Evolutionary conservation across 1,139 yeast species (phyloP).

Genomic region (Blastobotrys indianensis): DNA sequence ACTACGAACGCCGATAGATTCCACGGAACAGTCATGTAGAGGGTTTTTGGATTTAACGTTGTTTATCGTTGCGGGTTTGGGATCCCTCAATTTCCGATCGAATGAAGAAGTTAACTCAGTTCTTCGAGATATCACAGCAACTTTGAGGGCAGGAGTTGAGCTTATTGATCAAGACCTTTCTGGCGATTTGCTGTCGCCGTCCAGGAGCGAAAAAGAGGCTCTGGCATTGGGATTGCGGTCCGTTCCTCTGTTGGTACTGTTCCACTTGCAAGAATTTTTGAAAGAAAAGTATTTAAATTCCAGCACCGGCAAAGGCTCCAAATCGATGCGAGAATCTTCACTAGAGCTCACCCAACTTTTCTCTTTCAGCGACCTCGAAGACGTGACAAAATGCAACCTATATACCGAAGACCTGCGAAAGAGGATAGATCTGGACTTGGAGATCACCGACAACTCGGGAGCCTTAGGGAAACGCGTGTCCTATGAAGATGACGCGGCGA

Average conservation of each 20-base stretch:
- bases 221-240: background rate
- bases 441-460: background rate
- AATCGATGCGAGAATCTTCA: background rate
- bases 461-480: background rate
- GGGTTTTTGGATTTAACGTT: slow-evolving; percentile 7
- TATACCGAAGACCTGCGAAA: background rate
- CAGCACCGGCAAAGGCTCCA: slow-evolving; percentile 1
- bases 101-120: slow-evolving; percentile 8
- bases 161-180: slow-evolving; percentile 7
- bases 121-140: slow-evolving; percentile 6
- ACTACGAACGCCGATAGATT: background rate
- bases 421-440: background rate
- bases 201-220: background rate
- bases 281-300: background rate
- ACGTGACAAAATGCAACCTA: background rate
- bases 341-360: background rate
- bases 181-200: background rate
- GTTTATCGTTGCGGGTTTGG: slow-evolving; percentile 6
- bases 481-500: background rate
- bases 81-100: slow-evolving; percentile 4
- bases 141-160: slow-evolving; percentile 7
- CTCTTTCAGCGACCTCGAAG: background rate
- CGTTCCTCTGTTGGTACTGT: slow-evolving; percentile 3
- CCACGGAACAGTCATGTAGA: background rate
- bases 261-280: slow-evolving; percentile 6